Evolutionary conservation across 805 yeast genomes (phyloP), one percentile per base, ranked within the genome.

Genomic region (Metschnikowia rubicola): DNA sequence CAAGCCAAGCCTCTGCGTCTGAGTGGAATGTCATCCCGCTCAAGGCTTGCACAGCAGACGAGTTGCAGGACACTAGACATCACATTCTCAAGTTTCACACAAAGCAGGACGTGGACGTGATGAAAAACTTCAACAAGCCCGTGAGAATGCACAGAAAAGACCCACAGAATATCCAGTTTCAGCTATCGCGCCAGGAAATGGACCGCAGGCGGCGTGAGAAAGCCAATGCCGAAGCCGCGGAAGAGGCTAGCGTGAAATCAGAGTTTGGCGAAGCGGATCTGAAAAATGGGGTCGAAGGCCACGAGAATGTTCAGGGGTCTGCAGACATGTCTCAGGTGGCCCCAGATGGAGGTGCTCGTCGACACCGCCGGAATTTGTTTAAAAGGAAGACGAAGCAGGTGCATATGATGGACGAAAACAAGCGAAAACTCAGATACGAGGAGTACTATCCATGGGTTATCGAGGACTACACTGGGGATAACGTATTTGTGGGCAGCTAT

Each of bases 361-460:
- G 78, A 57, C 56, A 48, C 41, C 78, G 80, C 48, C 78, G 77
- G 51, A 77, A 76, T 48, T 63, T 79, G 49, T 70, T 83, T 60
- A 86, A 84, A 62, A 79, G 87, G 54, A 90, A 90, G 63, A 90
- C 97, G 2, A 79, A 91, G 58, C 96, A 91, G 65, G 80, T 89
- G 15, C 83, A 79, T 56, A 79, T 84, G 28, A 81, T 88, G 63
- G 89, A 89, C 60, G 98, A 91, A 57, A 80, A 80, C 8, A 91
- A 88, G 51, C 78, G 92, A 52, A 85, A 82, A 61, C 72, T 94
- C 52, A 77, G 98, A 62, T 94, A 92, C 63, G 99, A 94, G 68
- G 99, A 94, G 68, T 88, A 85, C 64, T 92, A 88, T 59, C 99
- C 99, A 0, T 94, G 99, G 99, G 96, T 94, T 13, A 72, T 94